Evolutionary conservation across 352 stramenopile species (phyloP).

Genomic region (Globisporangium middletonii): DNA sequence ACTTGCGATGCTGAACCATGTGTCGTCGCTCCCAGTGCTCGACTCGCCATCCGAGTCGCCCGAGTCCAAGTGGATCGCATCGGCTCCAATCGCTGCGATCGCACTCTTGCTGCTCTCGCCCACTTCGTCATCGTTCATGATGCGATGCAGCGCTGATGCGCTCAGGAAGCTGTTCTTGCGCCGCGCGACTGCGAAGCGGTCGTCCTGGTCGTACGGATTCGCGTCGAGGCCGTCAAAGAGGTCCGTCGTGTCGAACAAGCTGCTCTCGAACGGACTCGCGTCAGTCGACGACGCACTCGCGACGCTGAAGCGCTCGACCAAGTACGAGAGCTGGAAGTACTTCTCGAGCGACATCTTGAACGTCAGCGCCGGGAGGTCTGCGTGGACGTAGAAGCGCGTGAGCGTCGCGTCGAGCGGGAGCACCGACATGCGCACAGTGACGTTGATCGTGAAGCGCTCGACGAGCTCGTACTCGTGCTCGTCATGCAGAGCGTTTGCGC

Average conservation of each 20-base stretch:
- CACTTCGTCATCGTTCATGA: conserved; percentile 39
- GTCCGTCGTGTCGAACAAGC: conserved; percentile 14
- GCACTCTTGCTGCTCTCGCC: conserved; percentile 20
- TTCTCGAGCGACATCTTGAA: conserved; percentile 85
- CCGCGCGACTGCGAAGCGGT: conserved; percentile 11
- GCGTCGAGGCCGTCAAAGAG: conserved; percentile 15
- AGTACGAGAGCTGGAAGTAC: conserved; percentile 61
- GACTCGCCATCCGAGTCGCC: conserved; percentile 52
- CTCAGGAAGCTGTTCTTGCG: conserved; percentile 38
- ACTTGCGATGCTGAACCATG: conserved; percentile 85
- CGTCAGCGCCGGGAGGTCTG: conserved; percentile 73
- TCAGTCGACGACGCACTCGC: conserved; percentile 7
- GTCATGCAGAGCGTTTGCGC: conserved; percentile 28
- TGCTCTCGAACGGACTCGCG: conserved; percentile 9
- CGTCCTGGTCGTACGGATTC: conserved; percentile 24
- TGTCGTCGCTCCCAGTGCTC: conserved; percentile 81
- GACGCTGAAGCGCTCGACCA: conserved; percentile 58
- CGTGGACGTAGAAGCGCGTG: conserved; percentile 78
- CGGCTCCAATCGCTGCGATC: conserved; percentile 7
- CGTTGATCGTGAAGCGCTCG: conserved; percentile 85
- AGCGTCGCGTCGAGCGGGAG: conserved; percentile 80
- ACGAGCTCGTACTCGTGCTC: conserved; percentile 74
- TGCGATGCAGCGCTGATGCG: conserved; percentile 41
- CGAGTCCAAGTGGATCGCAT: conserved; percentile 18
- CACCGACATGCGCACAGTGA: conserved; percentile 79